phyloP scores from a whole-genome alignment of 2,329 filamentous ascomycete species.

The Rhynchosporium secalis region DNA sequence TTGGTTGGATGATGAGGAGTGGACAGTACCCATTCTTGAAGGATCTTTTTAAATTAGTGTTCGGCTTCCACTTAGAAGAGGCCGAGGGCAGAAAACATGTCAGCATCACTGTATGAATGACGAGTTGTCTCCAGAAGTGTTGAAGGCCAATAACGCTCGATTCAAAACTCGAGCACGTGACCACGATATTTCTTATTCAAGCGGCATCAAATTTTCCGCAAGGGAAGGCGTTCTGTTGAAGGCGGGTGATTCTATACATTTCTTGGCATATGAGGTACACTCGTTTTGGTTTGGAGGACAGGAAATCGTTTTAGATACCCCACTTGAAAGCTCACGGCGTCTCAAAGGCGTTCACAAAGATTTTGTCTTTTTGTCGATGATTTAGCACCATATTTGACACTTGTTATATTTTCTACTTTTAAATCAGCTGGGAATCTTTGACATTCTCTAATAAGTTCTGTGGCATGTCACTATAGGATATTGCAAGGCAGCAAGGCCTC shows the following conservation, averaged over 20 bases:
- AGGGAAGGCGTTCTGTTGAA: slow-evolving; percentile 19
- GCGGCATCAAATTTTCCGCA: background rate
- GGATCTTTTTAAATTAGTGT: slow-evolving; percentile 81
- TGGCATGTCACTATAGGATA: no score
- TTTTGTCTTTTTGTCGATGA: slow-evolving; percentile 4
- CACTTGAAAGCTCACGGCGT: slow-evolving; percentile 6
- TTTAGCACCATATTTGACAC: background rate
- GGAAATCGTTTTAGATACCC: slow-evolving; percentile 30
- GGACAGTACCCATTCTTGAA: slow-evolving; percentile 76
- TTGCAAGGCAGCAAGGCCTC: slow-evolving; percentile 37
- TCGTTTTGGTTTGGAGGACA: slow-evolving; percentile 23
- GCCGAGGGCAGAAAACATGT: slow-evolving; percentile 65
- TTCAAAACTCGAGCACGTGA: background rate
- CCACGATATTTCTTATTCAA: background rate
- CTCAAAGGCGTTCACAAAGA: slow-evolving; percentile 8
- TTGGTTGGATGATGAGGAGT: slow-evolving; percentile 71
- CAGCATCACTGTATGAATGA: slow-evolving; percentile 55
- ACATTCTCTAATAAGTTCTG: background rate
- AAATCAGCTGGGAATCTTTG: background rate
- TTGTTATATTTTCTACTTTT: background rate
- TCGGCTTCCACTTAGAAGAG: slow-evolving; percentile 81
- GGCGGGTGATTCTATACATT: slow-evolving; percentile 7
- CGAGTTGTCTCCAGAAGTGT: background rate
- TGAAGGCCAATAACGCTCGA: background rate
- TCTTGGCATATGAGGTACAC: slow-evolving; percentile 17